phyloP scores from a whole-genome alignment of 2,329 filamentous ascomycete genomes.

The Pyrenophora seminiperda region DNA sequence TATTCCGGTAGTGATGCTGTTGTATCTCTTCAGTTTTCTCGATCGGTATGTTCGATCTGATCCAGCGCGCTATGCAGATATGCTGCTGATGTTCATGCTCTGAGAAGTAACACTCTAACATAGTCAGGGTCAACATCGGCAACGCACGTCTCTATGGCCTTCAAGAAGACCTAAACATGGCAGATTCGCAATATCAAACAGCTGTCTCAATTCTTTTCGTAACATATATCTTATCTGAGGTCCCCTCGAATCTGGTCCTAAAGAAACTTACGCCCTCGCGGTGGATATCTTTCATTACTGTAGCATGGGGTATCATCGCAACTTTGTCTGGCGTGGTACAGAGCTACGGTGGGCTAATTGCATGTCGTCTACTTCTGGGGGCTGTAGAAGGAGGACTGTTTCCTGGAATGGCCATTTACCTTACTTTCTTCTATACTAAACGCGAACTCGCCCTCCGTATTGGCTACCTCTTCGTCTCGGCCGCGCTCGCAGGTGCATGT shows the following conservation, averaged over 20 bases:
- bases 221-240: constrained; percentile 53
- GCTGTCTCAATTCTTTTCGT: constrained; percentile 54
- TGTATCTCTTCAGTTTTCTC: constrained; percentile 77
- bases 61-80: not conserved
- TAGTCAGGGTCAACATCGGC: constrained; percentile 67
- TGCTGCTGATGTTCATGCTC: not conserved
- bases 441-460: constrained; percentile 73
- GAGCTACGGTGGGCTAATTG: constrained; percentile 69
- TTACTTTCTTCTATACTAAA: constrained; percentile 78
- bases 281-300: constrained; percentile 66
- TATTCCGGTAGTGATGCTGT: constrained; percentile 68
- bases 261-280: constrained; percentile 53
- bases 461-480: constrained; percentile 72
- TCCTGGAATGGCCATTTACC: constrained; percentile 69
- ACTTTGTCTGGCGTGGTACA: constrained; percentile 71
- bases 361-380: constrained; percentile 70
- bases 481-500: constrained; percentile 72
- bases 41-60: constrained; percentile 61
- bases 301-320: constrained; percentile 63
- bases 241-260: constrained; percentile 55
- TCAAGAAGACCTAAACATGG: constrained; percentile 65
- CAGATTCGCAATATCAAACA: constrained; percentile 69
- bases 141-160: constrained; percentile 69
- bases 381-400: constrained; percentile 73
- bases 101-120: not conserved